phyloP scores from a whole-genome alignment of 2,329 filamentous ascomycete genomes.

The Penicillium sp. region DNA sequence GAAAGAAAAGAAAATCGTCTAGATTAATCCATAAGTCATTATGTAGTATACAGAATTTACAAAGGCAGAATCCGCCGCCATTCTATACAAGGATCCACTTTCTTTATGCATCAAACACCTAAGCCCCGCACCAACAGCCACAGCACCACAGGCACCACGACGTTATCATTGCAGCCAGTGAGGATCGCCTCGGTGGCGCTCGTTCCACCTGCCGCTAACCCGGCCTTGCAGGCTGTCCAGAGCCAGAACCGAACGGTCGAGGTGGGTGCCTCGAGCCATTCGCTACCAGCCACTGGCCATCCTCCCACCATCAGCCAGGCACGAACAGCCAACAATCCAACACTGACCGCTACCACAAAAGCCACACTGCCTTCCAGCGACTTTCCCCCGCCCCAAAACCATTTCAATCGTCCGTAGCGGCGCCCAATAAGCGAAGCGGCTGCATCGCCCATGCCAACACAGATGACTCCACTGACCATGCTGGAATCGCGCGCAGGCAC shows the following conservation, averaged over 20 bases:
- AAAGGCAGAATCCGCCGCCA: not conserved
- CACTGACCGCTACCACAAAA: conserved; percentile 76
- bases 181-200: conserved; percentile 93
- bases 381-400: conserved; percentile 96
- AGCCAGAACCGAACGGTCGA: conserved; percentile 28
- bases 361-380: conserved; percentile 83
- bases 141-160: conserved; percentile 87
- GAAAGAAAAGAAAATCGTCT: not conserved
- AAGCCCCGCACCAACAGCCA: conserved; percentile 89
- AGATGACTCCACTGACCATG: conserved; percentile 90
- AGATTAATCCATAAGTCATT: not conserved
- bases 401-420: conserved; percentile 82
- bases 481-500: conserved; percentile 71
- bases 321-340: conserved; percentile 69
- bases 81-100: conserved; percentile 9
- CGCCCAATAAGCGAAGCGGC: conserved; percentile 88
- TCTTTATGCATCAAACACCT: conserved; percentile 30
- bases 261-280: conserved; percentile 11
- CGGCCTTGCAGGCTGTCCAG: conserved; percentile 57
- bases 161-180: conserved; percentile 97
- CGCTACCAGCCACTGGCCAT: conserved; percentile 52
- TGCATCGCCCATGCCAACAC: conserved; percentile 92
- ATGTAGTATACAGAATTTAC: not conserved
- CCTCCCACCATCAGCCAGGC: conserved; percentile 74
- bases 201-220: conserved; percentile 71